Base-by-base conservation (phyloP, 148 eudicot genomes). In the Nepenthes mirabilis region DNA sequence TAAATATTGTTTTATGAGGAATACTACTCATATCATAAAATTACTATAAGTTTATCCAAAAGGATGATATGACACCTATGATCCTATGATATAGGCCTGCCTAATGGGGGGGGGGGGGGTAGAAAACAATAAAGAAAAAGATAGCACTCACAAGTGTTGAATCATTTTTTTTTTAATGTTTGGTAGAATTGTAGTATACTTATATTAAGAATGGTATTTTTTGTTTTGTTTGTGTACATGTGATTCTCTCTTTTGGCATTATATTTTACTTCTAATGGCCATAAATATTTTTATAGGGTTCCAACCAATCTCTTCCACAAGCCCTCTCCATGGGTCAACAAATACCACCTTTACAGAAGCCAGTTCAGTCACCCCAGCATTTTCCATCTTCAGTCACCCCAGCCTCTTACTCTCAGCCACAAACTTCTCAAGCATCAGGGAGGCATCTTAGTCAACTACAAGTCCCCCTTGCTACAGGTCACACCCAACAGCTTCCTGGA, bases 291-390 rank as follows among this genome's bases (percentile, higher is more conserved):
- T 14, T 57, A 37, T 75, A 81, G 87, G 67, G 62, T 66, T 75
- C 47, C 59, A 72, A 72, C 62, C 82, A 78, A 61, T 35, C 83
- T 49, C 63, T 72, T 68, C 68, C 76, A 6, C 86, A 75, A 70
- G 68, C 59, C 8, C 75, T 76, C 8, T 35, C 74, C 2, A 37
- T 37, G 64, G 80, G 76, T 73, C 82, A 73, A 43, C 81, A 77
- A 65, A 59, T 77, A 36, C 74, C 88, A 61, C 82, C 91, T 14
- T 43, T 78, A 40, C 82, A 75, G 59, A 81, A 82, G 68, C 78
- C 87, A 55, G 65, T 76, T 63, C 78, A 76, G 71, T 83, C 87
- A 36, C 80, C 88, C 60, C 84, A 77, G 61, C 74, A 73, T 59
- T 79, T 72, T 34, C 75, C 85, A 56, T 56, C 83, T 52, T 69